These are phyloP conservation scores for Allium fistulosum DNA, from an alignment of 106 monocot species.

Conservation along the genomic window DNA sequence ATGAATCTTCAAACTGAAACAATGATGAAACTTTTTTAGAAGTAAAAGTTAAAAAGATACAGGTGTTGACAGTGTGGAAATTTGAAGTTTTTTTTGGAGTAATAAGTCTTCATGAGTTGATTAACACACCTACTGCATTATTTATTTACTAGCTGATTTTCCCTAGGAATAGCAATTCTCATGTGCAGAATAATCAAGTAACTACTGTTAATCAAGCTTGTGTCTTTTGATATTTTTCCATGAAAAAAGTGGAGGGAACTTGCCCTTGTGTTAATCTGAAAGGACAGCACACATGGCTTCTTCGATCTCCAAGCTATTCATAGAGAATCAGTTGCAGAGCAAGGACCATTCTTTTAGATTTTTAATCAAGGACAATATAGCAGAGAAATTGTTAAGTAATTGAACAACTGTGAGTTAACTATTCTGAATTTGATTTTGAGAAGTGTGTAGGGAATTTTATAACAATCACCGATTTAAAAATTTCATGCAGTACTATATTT, in stretches of 20 bases:
- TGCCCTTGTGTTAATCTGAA: conserved; percentile 22
- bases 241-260: conserved; percentile 7
- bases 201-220: neutral
- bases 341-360: conserved; percentile 19
- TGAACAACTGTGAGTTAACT: neutral
- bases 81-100: neutral
- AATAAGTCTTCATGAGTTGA: conserved; percentile 2
- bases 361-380: neutral
- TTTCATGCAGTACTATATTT: conserved; percentile 3
- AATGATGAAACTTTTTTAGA: neutral
- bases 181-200: neutral
- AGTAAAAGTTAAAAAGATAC: neutral
- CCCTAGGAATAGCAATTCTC: neutral
- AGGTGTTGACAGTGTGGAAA: neutral
- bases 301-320: conserved; percentile 32
- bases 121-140: neutral
- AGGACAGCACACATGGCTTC: conserved; percentile 43
- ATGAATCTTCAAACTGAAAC: conserved; percentile 9
- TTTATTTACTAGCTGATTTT: neutral
- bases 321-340: conserved; percentile 25
- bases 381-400: neutral
- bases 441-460: conserved; percentile 5
- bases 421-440: conserved; percentile 8
- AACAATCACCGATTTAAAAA: neutral
- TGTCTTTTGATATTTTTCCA: conserved; percentile 10